Conservation (phyloP, 768 basidiomycete genomes). For the Hortiboletus campestris region DNA sequence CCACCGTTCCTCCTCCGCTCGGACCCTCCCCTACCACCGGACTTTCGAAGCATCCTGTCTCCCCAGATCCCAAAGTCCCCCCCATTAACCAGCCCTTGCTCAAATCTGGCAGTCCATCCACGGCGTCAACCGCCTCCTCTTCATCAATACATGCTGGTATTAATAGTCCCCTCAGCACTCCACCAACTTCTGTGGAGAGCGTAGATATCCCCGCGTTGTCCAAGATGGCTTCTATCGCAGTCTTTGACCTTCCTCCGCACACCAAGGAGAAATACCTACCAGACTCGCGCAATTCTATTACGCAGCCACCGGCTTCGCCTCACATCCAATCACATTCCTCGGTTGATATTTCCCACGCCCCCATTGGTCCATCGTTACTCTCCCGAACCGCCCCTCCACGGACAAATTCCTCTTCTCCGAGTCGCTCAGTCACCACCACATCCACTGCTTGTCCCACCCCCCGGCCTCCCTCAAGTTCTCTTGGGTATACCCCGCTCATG, state of each 20-base stretch:
- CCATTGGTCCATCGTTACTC: slow-evolving; percentile 51
- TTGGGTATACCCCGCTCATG: slow-evolving; percentile 49
- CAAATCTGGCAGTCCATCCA: slow-evolving; percentile 38
- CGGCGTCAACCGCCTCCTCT: slow-evolving; percentile 42
- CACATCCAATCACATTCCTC: slow-evolving; percentile 25
- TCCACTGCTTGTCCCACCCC: slow-evolving; percentile 22
- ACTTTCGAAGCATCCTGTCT: slow-evolving; percentile 7
- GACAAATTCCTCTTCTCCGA: slow-evolving; percentile 20
- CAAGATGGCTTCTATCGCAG: slow-evolving; percentile 27
- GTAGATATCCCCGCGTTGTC: slow-evolving; percentile 40
- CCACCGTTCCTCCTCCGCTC: slow-evolving; percentile 8
- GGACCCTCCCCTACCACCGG: slow-evolving; percentile 26
- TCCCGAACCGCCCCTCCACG: slow-evolving; percentile 59
- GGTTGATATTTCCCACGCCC: slow-evolving; percentile 23
- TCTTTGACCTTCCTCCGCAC: slow-evolving; percentile 9
- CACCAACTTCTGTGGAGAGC: slow-evolving; percentile 48
- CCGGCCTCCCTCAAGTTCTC: slow-evolving; percentile 22
- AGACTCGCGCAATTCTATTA: background rate
- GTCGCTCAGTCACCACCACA: slow-evolving; percentile 15
- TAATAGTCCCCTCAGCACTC: slow-evolving; percentile 45
- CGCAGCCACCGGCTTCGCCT: slow-evolving; percentile 17
- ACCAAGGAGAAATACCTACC: background rate
- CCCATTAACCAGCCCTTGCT: slow-evolving; percentile 11
- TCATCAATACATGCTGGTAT: slow-evolving; percentile 38
- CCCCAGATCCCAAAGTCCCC: background rate